Evolutionary conservation across 257 asterid genomes (phyloP).

Genomic region (Thymus mandschuricus): DNA sequence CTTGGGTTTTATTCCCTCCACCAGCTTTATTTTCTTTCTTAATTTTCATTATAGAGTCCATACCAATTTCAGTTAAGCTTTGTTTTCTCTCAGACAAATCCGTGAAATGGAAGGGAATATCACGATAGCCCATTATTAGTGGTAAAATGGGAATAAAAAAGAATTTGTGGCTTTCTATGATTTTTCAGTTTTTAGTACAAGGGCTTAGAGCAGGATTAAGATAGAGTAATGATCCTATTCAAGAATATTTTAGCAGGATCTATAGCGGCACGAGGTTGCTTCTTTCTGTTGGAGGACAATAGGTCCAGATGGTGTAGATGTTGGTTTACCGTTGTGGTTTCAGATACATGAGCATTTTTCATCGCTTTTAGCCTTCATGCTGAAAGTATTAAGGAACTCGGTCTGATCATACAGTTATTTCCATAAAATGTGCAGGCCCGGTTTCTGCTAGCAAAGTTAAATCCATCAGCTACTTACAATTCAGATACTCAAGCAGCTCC

Average conservation of each 20-base stretch:
- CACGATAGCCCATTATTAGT: neutral
- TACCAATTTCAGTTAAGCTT: no score
- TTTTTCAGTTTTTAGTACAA: neutral
- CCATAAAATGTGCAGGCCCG: constrained; percentile 72
- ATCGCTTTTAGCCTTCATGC: constrained; percentile 23
- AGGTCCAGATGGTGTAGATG: neutral
- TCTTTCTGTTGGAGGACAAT: constrained; percentile 3
- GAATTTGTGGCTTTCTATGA: constrained; percentile 1
- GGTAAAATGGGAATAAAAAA: constrained; percentile 8
- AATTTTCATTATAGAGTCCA: no score
- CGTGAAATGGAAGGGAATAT: neutral
- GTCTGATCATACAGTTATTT: constrained; percentile 16
- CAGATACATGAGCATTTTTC: neutral
- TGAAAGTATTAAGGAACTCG: constrained; percentile 15
- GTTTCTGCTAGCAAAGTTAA: constrained; percentile 92
- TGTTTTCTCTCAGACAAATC: no score
- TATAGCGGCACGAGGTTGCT: constrained; percentile 16
- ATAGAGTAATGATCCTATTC: neutral
- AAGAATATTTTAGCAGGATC: neutral
- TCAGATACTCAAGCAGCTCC: constrained; percentile 65
- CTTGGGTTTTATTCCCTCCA: no score
- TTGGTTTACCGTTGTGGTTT: neutral
- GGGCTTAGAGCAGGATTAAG: constrained; percentile 11
- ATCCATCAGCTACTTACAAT: constrained; percentile 95
- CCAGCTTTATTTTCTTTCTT: no score